A percentile compares a stretch with the other conserved stretches of the same genome.
Conservation (phyloP, 2,329 filamentous ascomycete species). For the Westerdykella aurantiaca region DNA sequence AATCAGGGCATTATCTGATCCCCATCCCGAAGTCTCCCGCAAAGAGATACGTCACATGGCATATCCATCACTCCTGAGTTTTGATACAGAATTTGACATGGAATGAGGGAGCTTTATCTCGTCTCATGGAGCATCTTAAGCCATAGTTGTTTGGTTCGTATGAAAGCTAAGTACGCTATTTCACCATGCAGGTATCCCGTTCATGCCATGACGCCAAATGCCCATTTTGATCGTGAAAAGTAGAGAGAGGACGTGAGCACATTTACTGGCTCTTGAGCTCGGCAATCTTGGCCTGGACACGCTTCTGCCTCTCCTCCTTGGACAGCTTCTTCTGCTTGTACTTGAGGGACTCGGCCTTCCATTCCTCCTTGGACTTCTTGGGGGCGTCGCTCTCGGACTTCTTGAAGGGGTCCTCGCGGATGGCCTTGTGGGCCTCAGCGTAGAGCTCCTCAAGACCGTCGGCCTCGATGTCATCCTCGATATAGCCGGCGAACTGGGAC, state of each 20-base stretch:
- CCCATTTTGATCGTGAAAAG: constrained; percentile 32
- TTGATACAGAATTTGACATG: background rate
- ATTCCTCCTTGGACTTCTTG: constrained; percentile 97
- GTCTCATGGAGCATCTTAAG: background rate
- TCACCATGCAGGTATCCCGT: constrained; percentile 22
- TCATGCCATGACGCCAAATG: constrained; percentile 32
- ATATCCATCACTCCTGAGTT: background rate
- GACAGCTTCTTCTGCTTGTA: constrained; percentile 71
- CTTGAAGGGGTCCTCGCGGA: constrained; percentile 97
- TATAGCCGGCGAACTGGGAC: constrained; percentile 96
- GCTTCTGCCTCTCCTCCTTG: constrained; percentile 75
- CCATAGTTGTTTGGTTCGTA: constrained; percentile 12
- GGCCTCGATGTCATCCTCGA: constrained; percentile 93
- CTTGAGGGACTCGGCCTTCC: constrained; percentile 94
- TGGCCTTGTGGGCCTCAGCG: constrained; percentile 87
- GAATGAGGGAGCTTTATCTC: background rate
- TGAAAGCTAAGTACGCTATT: constrained; percentile 26
- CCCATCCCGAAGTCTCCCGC: too few species aligned
- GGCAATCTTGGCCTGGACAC: constrained; percentile 87
- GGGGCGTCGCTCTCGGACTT: constrained; percentile 67
- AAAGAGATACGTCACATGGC: background rate
- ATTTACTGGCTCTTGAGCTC: constrained; percentile 54
- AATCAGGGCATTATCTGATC: too few species aligned
- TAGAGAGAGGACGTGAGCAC: constrained; percentile 11
- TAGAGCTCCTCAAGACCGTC: constrained; percentile 97